Conservation (phyloP, 2,329 filamentous ascomycete species). For the Xylariaceae sp. region DNA sequence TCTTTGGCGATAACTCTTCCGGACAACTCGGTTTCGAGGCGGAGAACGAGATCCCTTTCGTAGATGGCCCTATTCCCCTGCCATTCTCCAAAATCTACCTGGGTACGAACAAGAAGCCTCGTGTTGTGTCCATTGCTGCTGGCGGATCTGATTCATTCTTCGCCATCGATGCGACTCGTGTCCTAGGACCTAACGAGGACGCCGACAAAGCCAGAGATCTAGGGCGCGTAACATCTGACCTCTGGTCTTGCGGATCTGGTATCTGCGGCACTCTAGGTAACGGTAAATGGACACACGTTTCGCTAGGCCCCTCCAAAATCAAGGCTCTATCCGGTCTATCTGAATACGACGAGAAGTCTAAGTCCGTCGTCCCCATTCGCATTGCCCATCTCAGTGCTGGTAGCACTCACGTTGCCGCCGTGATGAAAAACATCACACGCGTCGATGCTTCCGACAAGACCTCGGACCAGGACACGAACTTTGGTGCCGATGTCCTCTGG, state of each 20-base stretch:
- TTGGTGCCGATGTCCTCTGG: constrained; percentile 82
- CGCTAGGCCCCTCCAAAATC: constrained; percentile 70
- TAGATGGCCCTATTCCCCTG: constrained; percentile 67
- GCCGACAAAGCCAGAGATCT: constrained; percentile 37
- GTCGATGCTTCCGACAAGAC: constrained; percentile 48
- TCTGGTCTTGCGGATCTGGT: constrained; percentile 82
- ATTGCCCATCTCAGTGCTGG: constrained; percentile 70
- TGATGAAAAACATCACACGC: constrained; percentile 75
- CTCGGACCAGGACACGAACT: constrained; percentile 70
- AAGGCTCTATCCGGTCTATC: constrained; percentile 76
- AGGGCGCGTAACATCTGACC: constrained; percentile 63
- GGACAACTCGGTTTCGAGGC: constrained; percentile 87
- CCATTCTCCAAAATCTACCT: constrained; percentile 68
- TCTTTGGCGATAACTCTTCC: constrained; percentile 84
- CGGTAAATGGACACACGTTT: constrained; percentile 84
- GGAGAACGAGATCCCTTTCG: constrained; percentile 53
- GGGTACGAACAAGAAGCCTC: constrained; percentile 56
- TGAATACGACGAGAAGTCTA: constrained; percentile 75
- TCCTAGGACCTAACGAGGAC: constrained; percentile 40
- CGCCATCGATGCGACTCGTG: constrained; percentile 67
- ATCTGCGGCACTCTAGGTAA: constrained; percentile 79
- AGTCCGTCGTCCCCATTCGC: constrained; percentile 69
- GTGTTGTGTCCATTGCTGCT: constrained; percentile 73
- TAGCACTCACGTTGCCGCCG: constrained; percentile 71
- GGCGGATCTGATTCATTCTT: constrained; percentile 87